A percentile compares a stretch with the other conserved stretches of the same genome.
Evolutionary conservation across 2,329 filamentous ascomycete species (phyloP).

Genomic region (Cordyceps cicadae): DNA sequence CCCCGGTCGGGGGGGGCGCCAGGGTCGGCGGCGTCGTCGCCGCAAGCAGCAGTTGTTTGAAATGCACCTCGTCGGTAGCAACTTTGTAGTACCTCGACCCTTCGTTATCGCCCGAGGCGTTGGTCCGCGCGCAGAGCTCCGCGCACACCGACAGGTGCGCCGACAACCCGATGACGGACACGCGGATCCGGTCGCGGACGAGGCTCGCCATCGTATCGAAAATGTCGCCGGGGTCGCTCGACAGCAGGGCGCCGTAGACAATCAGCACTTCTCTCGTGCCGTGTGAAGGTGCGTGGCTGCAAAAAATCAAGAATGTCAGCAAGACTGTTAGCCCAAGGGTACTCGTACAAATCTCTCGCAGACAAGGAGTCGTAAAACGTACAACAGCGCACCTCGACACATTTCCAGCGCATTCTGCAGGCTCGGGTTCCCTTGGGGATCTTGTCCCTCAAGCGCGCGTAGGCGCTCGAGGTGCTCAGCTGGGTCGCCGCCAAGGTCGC

Average conservation of each 20-base stretch:
- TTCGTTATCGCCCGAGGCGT: conserved; percentile 53
- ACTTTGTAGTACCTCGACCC: conserved; percentile 64
- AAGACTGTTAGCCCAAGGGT: too few relatives aligned
- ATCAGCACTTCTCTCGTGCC: conserved; percentile 90
- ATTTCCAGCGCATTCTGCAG: conserved; percentile 95
- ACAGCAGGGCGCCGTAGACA: conserved; percentile 82
- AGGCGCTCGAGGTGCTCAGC: conserved; percentile 77
- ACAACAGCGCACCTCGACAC: conserved; percentile 85
- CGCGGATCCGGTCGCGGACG: conserved; percentile 73
- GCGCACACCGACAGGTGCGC: conserved; percentile 88
- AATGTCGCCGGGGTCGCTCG: conserved; percentile 89
- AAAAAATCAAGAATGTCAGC: not conserved
- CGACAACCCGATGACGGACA: conserved; percentile 81
- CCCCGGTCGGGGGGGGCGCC: conserved; percentile 45
- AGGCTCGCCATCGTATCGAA: conserved; percentile 78
- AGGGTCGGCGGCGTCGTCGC: conserved; percentile 87
- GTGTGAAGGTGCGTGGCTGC: conserved; percentile 79
- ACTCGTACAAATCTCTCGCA: too few relatives aligned
- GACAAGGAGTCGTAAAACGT: conserved; percentile 20
- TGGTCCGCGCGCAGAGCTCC: conserved; percentile 81
- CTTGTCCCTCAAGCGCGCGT: conserved; percentile 53
- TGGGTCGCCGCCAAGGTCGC: conserved; percentile 86
- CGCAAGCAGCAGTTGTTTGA: conserved; percentile 78
- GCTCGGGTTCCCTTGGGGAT: conserved; percentile 68
- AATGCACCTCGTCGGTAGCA: conserved; percentile 68